Evolutionary conservation across 805 yeast genomes (phyloP).

Genomic region (Metschnikowia proteae): DNA sequence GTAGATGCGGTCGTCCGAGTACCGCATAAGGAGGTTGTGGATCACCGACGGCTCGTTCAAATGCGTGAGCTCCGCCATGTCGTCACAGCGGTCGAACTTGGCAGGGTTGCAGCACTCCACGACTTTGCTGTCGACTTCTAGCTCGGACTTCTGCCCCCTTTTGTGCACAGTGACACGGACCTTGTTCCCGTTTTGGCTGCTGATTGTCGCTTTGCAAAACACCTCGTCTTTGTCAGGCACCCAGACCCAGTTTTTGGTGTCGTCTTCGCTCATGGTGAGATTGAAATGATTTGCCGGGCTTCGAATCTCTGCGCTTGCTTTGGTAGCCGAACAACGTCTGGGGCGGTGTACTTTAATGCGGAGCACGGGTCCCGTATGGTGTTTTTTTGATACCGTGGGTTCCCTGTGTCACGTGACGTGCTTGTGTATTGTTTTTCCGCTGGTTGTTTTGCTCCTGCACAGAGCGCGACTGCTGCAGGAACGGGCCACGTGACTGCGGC

Average conservation of each 20-base stretch:
- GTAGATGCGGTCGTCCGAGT: constrained; percentile 73
- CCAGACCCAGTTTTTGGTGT: constrained; percentile 69
- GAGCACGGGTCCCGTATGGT: not conserved
- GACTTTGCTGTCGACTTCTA: constrained; percentile 40
- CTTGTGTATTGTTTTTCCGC: constrained; percentile 4
- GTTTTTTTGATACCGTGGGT: constrained; percentile 5
- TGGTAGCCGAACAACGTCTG: not conserved
- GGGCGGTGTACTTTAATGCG: not conserved
- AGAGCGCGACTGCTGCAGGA: not conserved
- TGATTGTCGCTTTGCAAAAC: constrained; percentile 59
- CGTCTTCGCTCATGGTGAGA: constrained; percentile 1
- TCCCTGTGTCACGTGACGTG: not conserved
- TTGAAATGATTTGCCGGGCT: not conserved
- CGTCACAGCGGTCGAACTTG: constrained; percentile 85
- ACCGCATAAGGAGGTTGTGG: constrained; percentile 74
- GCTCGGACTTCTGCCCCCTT: constrained; percentile 41
- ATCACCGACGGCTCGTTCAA: constrained; percentile 95
- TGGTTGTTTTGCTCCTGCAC: not conserved
- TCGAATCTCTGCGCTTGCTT: not conserved
- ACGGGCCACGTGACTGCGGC: too few species aligned
- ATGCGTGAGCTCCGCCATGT: constrained; percentile 93
- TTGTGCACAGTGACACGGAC: constrained; percentile 35
- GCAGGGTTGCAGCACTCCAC: constrained; percentile 77
- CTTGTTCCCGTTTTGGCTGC: constrained; percentile 38
- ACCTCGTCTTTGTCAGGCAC: constrained; percentile 55